Evolutionary conservation across 2,329 filamentous ascomycete genomes (phyloP).

Genomic region (Aspergillus thermomutatus): DNA sequence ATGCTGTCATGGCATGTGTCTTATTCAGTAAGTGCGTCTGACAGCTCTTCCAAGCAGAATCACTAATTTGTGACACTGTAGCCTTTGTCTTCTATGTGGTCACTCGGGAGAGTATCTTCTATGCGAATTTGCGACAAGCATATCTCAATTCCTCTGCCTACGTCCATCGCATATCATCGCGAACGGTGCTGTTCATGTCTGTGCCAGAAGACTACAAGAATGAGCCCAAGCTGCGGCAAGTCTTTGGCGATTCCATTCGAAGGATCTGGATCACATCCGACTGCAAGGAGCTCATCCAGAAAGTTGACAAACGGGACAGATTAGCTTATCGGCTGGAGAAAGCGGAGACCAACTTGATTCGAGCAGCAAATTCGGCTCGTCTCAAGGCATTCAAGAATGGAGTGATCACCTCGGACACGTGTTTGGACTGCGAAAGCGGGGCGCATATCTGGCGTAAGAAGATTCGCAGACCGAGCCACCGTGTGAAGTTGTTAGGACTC

Average conservation of each 20-base stretch:
- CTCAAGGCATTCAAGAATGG: constrained; percentile 53
- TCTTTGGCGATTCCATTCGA: constrained; percentile 78
- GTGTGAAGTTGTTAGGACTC: constrained; percentile 67
- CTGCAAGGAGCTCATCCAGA: constrained; percentile 69
- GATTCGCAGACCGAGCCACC: constrained; percentile 68
- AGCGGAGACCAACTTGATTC: constrained; percentile 83
- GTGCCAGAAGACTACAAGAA: constrained; percentile 76
- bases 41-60: background rate
- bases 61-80: constrained; percentile 14
- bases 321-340: constrained; percentile 74
- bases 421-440: constrained; percentile 28
- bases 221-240: constrained; percentile 67
- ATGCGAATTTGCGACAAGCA: constrained; percentile 85
- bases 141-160: constrained; percentile 84
- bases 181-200: constrained; percentile 83
- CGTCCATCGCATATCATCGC: constrained; percentile 77
- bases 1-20: constrained; percentile 70
- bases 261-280: constrained; percentile 81
- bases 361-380: constrained; percentile 68
- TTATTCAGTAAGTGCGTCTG: constrained; percentile 59
- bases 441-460: constrained; percentile 26
- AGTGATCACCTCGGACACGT: constrained; percentile 17
- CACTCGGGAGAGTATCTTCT: constrained; percentile 83
- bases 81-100: constrained; percentile 83
- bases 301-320: constrained; percentile 76